These are phyloP conservation scores for Ogataea philodendri DNA, from an alignment of 805 yeast species.

Conservation along the genomic window DNA sequence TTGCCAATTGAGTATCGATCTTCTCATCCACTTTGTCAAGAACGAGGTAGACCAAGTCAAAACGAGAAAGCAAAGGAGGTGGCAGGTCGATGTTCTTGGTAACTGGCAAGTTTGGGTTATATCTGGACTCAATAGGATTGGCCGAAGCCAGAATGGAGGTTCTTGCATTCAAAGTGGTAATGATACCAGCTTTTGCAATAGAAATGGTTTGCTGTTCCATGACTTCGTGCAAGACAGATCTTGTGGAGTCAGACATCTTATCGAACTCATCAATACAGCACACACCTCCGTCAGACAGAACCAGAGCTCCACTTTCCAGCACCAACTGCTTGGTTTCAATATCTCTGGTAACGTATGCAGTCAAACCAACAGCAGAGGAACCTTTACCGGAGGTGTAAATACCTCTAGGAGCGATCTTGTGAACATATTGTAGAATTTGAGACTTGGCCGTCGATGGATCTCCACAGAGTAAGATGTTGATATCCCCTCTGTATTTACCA, in stretches of 20 bases:
- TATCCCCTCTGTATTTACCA: constrained; percentile 94
- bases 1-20: constrained; percentile 81
- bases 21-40: constrained; percentile 89
- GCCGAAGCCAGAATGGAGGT: constrained; percentile 96
- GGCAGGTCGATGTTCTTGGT: constrained; percentile 95
- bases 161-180: constrained; percentile 93
- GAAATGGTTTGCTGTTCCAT: constrained; percentile 99
- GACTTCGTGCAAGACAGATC: constrained; percentile 95
- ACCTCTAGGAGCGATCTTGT: constrained; percentile 96
- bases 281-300: constrained; percentile 94
- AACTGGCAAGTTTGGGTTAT: constrained; percentile 92
- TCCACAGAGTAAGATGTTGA: constrained; percentile 88
- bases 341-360: constrained; percentile 95
- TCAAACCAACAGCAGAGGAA: constrained; percentile 97
- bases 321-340: constrained; percentile 91
- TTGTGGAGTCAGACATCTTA: constrained; percentile 91
- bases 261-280: constrained; percentile 99
- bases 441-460: constrained; percentile 98
- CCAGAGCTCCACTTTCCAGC: constrained; percentile 93
- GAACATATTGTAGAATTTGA: constrained; percentile 90
- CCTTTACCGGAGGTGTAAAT: constrained; percentile 98
- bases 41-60: constrained; percentile 89
- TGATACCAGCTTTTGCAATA: constrained; percentile 97
- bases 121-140: constrained; percentile 93
- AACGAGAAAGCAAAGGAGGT: constrained; percentile 91